Base-by-base conservation (phyloP, 2,329 filamentous ascomycete genomes). In the Stagonosporopsis rhizophila region DNA sequence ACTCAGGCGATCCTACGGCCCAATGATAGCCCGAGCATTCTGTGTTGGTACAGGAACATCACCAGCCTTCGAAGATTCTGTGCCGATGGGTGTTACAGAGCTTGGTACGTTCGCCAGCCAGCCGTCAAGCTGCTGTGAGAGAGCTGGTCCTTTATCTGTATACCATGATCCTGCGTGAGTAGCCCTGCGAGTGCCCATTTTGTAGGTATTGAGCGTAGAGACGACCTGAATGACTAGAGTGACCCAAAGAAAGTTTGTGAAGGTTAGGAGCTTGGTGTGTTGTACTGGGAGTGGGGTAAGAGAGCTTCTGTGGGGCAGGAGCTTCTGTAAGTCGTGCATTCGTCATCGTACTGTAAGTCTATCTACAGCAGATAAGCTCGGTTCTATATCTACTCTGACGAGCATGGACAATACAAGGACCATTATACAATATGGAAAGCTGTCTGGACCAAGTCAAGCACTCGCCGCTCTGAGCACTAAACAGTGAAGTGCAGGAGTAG, bases 81-180 rank as follows among this genome's bases (percentile, higher is more conserved):
- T 74, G 14, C 84, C 85, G 55, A 87, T 80, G 40, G 83, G 87
- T 28, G 88, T 81, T 37, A 95, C 78, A 1, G 83, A 82, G 44
- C 81, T 75, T 2, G 91, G 89, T 7, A 96, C 93, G 34, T 84
- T 79, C 34, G 79, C 80, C n/a, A 98, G 83, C 83, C 87, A 96
- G 45, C 78, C 76, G 54, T 95, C 86, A 5, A 99, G 88, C 78
- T 96, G 83, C 6, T 72, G 68, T 3, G 84, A 84, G 46, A 98
- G 85, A n/a, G 77, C 75, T 2, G 75, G 72, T 6, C 83, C 78
- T 56, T 87, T 82, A 44, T 82, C 82, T 6, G 87, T 82, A 74
- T 99, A 99, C 95, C 95, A 99, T 17, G 87, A 89, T 35, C 91
- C 90, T 20, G 94, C 92, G 75, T 98, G 95, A 52, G 83, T 86